Evolutionary conservation across 2,329 filamentous ascomycete genomes (phyloP), one percentile per base, ranked within the genome.

Genomic region (Teratosphaeria viscida): DNA sequence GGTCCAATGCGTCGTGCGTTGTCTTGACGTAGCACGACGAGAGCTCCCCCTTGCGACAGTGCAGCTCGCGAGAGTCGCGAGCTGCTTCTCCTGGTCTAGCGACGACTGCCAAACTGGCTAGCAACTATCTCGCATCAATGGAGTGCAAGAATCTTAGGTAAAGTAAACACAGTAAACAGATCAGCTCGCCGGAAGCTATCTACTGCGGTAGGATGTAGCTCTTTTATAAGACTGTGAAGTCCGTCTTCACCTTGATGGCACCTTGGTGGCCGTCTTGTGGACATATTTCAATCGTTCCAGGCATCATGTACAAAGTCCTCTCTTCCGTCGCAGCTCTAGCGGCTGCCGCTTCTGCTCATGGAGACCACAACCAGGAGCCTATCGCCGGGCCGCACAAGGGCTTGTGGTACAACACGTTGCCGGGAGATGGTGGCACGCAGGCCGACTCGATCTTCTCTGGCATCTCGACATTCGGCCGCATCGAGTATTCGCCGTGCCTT

Each of bases 381-480:
- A 86, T 90, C 71, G 77, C 87, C 56, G 89, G 90, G 0, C 89
- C 90, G 52, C 87, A 86, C 67, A 79, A 88, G 71, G 81, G 83
- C 32, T 72, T 94, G 54, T 95, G 90, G 90, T 95, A 92, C 74
- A 92, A 90, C 72, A 85, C 78, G 1, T 77, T 95, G 5, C 90
- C 90, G 3, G 90, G 89, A 39, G 90, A 94, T 74, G 89, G 90
- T 29, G 90, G 89, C 59, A 94, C 85, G 47, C 62, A 92, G 87
- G 89, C 89, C 61, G 89, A 95, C 72, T 91, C 89, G 0, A 89
- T 94, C 60, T 95, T 94, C 75, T 92, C 88, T 1, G 90, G 90
- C 32, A 94, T 95, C 69, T 88, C 87, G 0, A 95, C 90, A 7
- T 94, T 94, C 70, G 90, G 89, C 11, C 85, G 89, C 56, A 77